Base-by-base conservation (phyloP, 257 asterid genomes). In the Solanum gracilifrons region DNA sequence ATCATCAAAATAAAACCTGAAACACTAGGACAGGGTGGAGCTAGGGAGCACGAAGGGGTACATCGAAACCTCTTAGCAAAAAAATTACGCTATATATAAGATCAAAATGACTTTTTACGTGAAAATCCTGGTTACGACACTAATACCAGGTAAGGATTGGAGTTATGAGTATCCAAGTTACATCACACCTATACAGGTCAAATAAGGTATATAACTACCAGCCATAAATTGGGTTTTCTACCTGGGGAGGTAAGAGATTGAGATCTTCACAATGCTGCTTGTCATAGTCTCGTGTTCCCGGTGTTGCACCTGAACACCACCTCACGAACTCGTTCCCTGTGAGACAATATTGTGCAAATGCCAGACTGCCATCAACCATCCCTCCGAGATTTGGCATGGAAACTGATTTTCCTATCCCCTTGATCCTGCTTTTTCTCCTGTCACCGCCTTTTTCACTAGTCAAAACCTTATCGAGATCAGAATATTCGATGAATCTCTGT, bases 271-370 rank as follows among this genome's bases (percentile, higher is more conserved):
- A 89, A 35, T 95, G 98, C 90, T 97, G 96, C 69, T 94, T 92
- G 86, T 90, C 90, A 39, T 94, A 97, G 87, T 93, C 94, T 90
- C 95, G 94, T 5, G 98, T 90, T 46, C 97, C 95, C 1, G 99
- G 99, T 23, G 90, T 92, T 7, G 98, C 99, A 27, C 99, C 99
- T 0, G 98, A 93, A 51, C 98, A 94, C 94, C 92, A 31, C 90
- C 99, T 91, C 15, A 97, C 93, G 76, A 97, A 88, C 93, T 97
- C 98, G 8, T 90, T 97, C 6, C 99, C 99, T 2, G 99, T 97
- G 62, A 96, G 89, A 86, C 98, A 97, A 90, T 96, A 91, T 86
- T 97, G 99, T 1, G 98, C 97, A 69, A 97, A 95, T 6, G 99
- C 98, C 89, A 97, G 89, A 51, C 98, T 95, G 12, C 98, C 98